Evolutionary conservation across 805 yeast genomes (phyloP), one percentile per base, ranked within the genome.

Genomic region (Diddensiella caesifluorescens): DNA sequence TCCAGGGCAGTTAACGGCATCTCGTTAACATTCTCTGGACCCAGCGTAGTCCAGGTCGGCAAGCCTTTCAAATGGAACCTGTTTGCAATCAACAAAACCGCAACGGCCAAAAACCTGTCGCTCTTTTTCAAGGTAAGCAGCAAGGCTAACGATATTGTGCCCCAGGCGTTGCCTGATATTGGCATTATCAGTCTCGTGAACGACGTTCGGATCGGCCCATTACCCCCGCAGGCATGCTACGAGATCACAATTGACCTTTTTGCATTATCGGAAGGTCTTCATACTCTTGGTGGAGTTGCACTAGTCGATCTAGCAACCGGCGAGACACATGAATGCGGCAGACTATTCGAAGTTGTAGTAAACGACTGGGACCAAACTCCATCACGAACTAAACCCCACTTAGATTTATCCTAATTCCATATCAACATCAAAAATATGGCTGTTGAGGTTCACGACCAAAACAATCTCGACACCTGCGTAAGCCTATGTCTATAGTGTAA

Each of bases 301-400:
- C 66, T 85, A 10, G 70, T 79, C 35, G 94, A 84, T 53, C 64
- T 77, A 7, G 54, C 58, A 27, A 70, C 78, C 15, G 86, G 89
- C 2, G 89, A 83, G 43, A 73, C 77, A 1, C 69, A 79, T 48
- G 88, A 79, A 47, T 80, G 84, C 55, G 88, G 87, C 1, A 72
- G 75, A 44, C 62, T 83, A 40, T 65, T 84, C 27, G 88, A 83
- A 52, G 83, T 84, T 1, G 70, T 79, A 42, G 86, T 29, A 29
- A 29, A 29, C 19, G 32, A 19, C 32, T 29, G 32, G 32, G 32
- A 29, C 16, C 16, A 13, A n/a, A n/a, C n/a, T n/a, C n/a, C n/a
- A n/a, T n/a, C n/a, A n/a, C n/a, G n/a, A n/a, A n/a, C n/a, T n/a
- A n/a, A n/a, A n/a, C n/a, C n/a, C n/a, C n/a, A n/a, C n/a, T n/a